These are phyloP conservation scores for Tricholoma terreum DNA, from an alignment of 768 basidiomycete species.

Conservation along the genomic window DNA sequence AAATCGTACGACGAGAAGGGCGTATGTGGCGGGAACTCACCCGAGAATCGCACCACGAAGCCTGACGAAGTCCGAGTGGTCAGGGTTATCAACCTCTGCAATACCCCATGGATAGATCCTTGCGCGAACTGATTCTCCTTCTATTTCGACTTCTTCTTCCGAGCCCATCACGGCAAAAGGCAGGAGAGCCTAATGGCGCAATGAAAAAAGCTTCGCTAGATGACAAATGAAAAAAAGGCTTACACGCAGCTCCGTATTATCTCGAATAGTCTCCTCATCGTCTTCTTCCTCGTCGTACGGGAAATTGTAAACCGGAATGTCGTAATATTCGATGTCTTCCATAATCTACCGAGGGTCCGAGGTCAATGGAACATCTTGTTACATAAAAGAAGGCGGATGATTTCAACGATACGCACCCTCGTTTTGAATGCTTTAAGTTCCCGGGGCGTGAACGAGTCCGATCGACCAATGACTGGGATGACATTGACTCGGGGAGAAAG, in stretches of 20 bases:
- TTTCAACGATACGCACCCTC: constrained; percentile 40
- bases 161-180: constrained; percentile 89
- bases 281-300: constrained; percentile 93
- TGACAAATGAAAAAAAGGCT: constrained; percentile 18
- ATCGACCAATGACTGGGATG: constrained; percentile 87
- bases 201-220: not conserved
- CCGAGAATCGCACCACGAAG: constrained; percentile 76
- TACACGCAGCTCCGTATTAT: constrained; percentile 85
- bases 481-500: constrained; percentile 90
- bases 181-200: constrained; percentile 48
- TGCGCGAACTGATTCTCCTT: constrained; percentile 75
- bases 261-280: constrained; percentile 86
- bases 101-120: constrained; percentile 91
- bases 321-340: constrained; percentile 90
- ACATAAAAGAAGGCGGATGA: constrained; percentile 6
- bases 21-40: constrained; percentile 29
- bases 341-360: constrained; percentile 55
- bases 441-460: constrained; percentile 78
- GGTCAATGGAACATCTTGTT: constrained; percentile 9
- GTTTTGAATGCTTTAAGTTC: constrained; percentile 87
- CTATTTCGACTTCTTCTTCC: constrained; percentile 81
- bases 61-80: constrained; percentile 83
- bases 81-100: constrained; percentile 88
- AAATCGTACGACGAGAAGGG: not conserved
- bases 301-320: constrained; percentile 92